Evolutionary conservation across 768 basidiomycete species (phyloP), one percentile per base, ranked within the genome.

Genomic region (Hygrocybe coccinea): DNA sequence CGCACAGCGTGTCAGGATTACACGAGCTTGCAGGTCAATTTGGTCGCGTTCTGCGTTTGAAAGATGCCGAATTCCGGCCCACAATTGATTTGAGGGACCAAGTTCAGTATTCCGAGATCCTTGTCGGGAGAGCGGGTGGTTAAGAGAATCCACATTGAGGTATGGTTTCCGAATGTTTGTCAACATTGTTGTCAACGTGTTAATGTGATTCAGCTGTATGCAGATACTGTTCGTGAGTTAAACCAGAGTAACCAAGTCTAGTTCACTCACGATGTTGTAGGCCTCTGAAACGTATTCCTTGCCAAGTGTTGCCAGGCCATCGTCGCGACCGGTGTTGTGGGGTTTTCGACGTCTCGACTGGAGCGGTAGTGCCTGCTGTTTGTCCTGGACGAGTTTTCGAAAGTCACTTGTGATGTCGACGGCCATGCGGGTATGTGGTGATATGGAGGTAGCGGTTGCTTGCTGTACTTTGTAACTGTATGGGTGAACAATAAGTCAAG

Each of bases 31-130:
- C 57, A 94, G 73, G 77, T 99, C 97, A 52, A 99, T 90, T 72
- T 97, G 92, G 71, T 97, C 95, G 58, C 95, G 79, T 69, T 99
- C 95, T 59, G 91, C 84, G 65, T 97, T 94, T 8, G 84, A 84
- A 5, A 99, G 79, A 63, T 86, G 75, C 58, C 81, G 82, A 50
- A 91, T 75, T 51, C 79, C 79, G 15, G 77, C 69, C 87, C 87
- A 90, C 44, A 76, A 73, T 57, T 77, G 72, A 56, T 76, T 71
- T 46, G 79, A 66, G 51, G 73, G 73, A 45, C 64, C 70, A 11
- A 89, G 64, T 71, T 91, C 85, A 53, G 89, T 71, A 43, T 67
- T 79, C 43, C 80, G 78, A 38, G 71, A 70, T 14, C 75, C 66
- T 62, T 82, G 81, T 25, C 83, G 80, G 19, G 76, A 70, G 45